Evolutionary conservation across 106 monocot genomes (phyloP), one percentile per base, ranked within the genome.

Genomic region (Ottelia alismoides): DNA sequence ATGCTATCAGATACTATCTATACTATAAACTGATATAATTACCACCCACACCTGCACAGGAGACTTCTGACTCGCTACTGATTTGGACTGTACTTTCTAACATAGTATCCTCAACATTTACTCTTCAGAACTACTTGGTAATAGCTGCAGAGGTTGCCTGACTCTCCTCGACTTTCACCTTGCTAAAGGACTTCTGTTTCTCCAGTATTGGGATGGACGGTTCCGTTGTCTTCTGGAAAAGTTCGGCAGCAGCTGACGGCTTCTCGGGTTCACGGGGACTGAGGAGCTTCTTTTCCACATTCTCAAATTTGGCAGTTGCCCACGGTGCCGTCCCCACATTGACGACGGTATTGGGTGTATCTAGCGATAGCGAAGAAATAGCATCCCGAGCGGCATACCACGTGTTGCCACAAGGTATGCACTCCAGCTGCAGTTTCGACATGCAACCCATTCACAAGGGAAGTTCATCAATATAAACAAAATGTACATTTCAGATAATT

Each of bases 381-480:
- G 73, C 83, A 30, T 92, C 92, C 48, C 79, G 63, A 22, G 82
- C 53, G 11, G 83, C 78, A 53, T 79, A 92, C 87, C 92, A 92
- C 1, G 58, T 65, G 66, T 87, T 58, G 0, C 87, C 92, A 43
- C 92, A 92, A 19, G 87, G 68, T 21, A 52, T 74, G 71, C 92
- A 92, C 63, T 92, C 92, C 28, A 92, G 53, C 92, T 92, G 81
- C 29, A 61, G n/a, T n/a, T n/a, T n/a, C n/a, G n/a, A n/a, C n/a
- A n/a, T n/a, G n/a, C n/a, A n/a, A n/a, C n/a, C n/a, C n/a, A n/a
- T n/a, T n/a, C n/a, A n/a, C n/a, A n/a, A n/a, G n/a, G n/a, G n/a
- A n/a, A n/a, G n/a, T n/a, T n/a, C n/a, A n/a, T n/a, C n/a, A n/a
- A n/a, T n/a, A n/a, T n/a, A n/a, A n/a, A n/a, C n/a, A n/a, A n/a